These are phyloP conservation scores for Aspergillus cavernicola DNA, from an alignment of 495 filamentous ascomycete genomes.

Conservation along the genomic window DNA sequence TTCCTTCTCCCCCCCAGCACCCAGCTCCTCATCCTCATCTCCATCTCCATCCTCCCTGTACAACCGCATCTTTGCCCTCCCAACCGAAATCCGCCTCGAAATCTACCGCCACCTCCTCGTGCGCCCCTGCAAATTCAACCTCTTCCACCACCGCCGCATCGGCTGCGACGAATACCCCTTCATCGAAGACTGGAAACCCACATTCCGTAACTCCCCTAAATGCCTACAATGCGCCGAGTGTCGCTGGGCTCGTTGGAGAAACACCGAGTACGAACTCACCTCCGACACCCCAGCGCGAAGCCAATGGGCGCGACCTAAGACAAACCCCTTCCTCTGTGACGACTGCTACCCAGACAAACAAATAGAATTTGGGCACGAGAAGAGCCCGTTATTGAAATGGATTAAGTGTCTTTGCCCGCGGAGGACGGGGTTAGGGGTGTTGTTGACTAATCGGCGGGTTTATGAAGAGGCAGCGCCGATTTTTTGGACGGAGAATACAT, in stretches of 20 bases:
- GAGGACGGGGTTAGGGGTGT: slow-evolving; percentile 13
- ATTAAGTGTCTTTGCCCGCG: slow-evolving; percentile 24
- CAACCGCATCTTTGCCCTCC: slow-evolving; percentile 22
- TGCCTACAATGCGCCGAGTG: background rate
- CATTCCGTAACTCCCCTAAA: background rate
- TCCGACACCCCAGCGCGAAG: slow-evolving; percentile 18
- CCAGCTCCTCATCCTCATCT: no score
- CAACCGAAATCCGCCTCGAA: slow-evolving; percentile 6
- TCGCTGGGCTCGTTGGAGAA: background rate
- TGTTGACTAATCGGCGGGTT: slow-evolving; percentile 21
- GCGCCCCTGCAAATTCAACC: slow-evolving; percentile 24
- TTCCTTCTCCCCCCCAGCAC: no score
- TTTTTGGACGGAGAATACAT: slow-evolving; percentile 28
- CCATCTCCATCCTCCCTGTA: no score
- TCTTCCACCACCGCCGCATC: slow-evolving; percentile 15
- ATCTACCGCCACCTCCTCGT: slow-evolving; percentile 23
- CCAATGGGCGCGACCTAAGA: slow-evolving; percentile 16
- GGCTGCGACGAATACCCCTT: background rate
- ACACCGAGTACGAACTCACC: background rate
- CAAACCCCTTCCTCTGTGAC: slow-evolving; percentile 23
- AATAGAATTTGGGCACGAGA: background rate
- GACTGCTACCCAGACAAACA: slow-evolving; percentile 18
- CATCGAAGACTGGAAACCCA: background rate
- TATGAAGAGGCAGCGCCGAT: slow-evolving; percentile 25
- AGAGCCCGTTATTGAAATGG: background rate